Conservation (phyloP, 2,329 filamentous ascomycete species). For the Mollisiaceae sp. region DNA sequence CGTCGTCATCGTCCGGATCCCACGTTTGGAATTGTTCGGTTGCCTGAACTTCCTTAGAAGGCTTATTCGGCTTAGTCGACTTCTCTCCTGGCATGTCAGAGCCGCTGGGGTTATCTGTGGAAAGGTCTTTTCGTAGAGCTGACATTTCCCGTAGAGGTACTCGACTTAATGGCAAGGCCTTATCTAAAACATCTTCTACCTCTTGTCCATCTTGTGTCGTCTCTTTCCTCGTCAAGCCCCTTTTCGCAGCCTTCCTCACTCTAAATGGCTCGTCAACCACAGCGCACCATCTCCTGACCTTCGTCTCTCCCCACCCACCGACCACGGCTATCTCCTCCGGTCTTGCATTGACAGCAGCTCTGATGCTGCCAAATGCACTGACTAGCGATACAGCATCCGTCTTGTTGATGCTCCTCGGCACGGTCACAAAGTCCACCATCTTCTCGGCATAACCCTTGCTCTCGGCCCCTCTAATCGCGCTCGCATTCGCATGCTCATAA, state of each 20-base stretch:
- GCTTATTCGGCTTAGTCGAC: constrained; percentile 17
- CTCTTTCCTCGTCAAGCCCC: constrained; percentile 44
- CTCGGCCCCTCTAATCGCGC: constrained; percentile 84
- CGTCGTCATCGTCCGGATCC: constrained; percentile 48
- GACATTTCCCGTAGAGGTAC: constrained; percentile 38
- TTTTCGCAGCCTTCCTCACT: constrained; percentile 70
- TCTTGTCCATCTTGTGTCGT: constrained; percentile 27
- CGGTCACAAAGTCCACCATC: constrained; percentile 90
- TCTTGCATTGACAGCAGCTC: constrained; percentile 84
- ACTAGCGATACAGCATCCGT: constrained; percentile 91
- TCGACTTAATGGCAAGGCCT: constrained; percentile 41
- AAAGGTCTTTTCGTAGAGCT: constrained; percentile 9
- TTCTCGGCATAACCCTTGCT: constrained; percentile 83
- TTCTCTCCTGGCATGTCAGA: constrained; percentile 3
- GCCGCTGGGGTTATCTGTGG: background rate
- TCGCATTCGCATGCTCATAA: constrained; percentile 82
- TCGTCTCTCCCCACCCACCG: constrained; percentile 94
- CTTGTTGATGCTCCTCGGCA: constrained; percentile 89
- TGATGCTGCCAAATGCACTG: constrained; percentile 87
- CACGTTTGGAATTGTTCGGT: constrained; percentile 46
- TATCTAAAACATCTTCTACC: constrained; percentile 46
- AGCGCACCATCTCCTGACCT: constrained; percentile 83
- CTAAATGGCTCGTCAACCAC: constrained; percentile 87
- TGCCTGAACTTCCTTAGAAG: too few species aligned
- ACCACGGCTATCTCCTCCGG: constrained; percentile 84